A percentile compares a stretch with the other conserved stretches of the same genome.
Conservation (phyloP, 805 yeast genomes). For the Yarrowia phangngaensis region DNA sequence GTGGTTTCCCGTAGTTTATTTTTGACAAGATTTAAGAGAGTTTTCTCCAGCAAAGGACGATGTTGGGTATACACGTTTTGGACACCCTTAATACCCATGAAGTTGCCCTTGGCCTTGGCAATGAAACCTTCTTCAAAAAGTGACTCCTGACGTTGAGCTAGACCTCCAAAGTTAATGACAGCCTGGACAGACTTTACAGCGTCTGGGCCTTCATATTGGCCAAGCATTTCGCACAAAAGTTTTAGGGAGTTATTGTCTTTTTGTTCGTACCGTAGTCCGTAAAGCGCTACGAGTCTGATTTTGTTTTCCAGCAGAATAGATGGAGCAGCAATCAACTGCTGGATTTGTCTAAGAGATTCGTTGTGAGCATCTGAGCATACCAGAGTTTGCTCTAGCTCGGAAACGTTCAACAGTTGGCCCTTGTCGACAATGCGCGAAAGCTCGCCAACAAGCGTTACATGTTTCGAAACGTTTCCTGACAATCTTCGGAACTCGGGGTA, state of each 20-base stretch:
- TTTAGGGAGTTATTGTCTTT: slow-evolving; percentile 46
- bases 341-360: slow-evolving; percentile 54
- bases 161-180: slow-evolving; percentile 45
- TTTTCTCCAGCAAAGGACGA: slow-evolving; percentile 61
- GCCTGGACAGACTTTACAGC: slow-evolving; percentile 47
- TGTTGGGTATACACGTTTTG: slow-evolving; percentile 82
- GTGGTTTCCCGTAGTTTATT: slow-evolving; percentile 27
- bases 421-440: slow-evolving; percentile 66
- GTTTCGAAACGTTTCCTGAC: slow-evolving; percentile 85
- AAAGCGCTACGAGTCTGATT: slow-evolving; percentile 67
- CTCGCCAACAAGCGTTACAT: slow-evolving; percentile 84
- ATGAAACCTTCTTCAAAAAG: slow-evolving; percentile 42
- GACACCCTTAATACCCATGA: slow-evolving; percentile 45
- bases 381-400: slow-evolving; percentile 85
- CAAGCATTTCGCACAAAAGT: slow-evolving; percentile 31
- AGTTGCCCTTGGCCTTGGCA: slow-evolving; percentile 44
- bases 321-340: slow-evolving; percentile 48
- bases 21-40: slow-evolving; percentile 42
- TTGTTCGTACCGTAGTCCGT: slow-evolving; percentile 65
- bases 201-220: slow-evolving; percentile 33
- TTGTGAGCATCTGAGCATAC: slow-evolving; percentile 61
- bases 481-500: slow-evolving; percentile 91
- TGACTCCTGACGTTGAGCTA: slow-evolving; percentile 45
- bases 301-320: slow-evolving; percentile 53
- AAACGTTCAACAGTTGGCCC: slow-evolving; percentile 70